Evolutionary conservation across 305 asterid species (phyloP).

Genomic region (Fraxinus latifolia): DNA sequence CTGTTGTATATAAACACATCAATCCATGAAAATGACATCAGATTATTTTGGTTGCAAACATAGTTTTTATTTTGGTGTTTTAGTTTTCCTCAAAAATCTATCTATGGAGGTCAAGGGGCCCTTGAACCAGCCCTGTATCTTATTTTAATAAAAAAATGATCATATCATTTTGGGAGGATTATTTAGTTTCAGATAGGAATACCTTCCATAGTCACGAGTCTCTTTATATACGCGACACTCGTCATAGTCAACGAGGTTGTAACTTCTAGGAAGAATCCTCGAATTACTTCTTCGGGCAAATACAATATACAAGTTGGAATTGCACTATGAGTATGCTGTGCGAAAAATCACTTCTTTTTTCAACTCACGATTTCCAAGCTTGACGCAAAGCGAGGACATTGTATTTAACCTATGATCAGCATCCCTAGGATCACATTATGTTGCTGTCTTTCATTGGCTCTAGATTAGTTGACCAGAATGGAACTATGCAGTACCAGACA

Average conservation of each 20-base stretch:
- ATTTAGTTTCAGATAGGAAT: not conserved
- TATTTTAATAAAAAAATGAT: not conserved
- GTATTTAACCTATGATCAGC: not conserved
- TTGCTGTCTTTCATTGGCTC: not conserved
- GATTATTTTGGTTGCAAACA: not conserved
- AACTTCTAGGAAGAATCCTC: not conserved
- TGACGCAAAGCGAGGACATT: not conserved
- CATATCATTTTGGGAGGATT: not conserved
- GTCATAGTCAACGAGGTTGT: not conserved
- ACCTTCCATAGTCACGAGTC: not conserved
- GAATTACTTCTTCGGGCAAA: not conserved
- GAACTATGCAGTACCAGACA: not conserved
- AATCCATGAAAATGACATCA: not conserved
- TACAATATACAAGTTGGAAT: slow-evolving; percentile 8
- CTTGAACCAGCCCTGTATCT: not conserved
- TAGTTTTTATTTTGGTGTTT: not conserved
- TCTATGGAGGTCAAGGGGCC: not conserved
- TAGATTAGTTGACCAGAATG: not conserved
- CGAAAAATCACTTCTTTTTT: not conserved
- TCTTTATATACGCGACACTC: not conserved
- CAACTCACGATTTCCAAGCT: not conserved
- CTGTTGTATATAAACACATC: not conserved
- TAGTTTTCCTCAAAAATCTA: not conserved
- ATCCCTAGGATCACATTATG: not conserved
- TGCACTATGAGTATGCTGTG: slow-evolving; percentile 2